phyloP scores from a whole-genome alignment of 1,139 yeast species.

The Candida albicans region DNA sequence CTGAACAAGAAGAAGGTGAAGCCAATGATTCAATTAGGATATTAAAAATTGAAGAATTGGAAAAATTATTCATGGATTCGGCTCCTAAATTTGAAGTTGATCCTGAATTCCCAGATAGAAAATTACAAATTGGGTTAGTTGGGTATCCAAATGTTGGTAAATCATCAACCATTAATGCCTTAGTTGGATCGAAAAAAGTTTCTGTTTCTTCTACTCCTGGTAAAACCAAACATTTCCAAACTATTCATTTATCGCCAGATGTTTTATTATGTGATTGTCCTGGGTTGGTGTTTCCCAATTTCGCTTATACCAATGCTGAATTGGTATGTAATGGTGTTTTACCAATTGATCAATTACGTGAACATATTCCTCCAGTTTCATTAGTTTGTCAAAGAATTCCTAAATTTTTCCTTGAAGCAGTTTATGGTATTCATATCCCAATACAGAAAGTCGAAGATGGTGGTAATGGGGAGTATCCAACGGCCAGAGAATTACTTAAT shows the following conservation, averaged over 20 bases:
- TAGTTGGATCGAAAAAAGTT: slow-evolving; percentile 94
- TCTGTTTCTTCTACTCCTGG: slow-evolving; percentile 99
- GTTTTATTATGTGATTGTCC: slow-evolving; percentile 97
- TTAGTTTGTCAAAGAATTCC: slow-evolving; percentile 89
- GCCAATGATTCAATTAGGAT: slow-evolving; percentile 50
- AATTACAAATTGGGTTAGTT: slow-evolving; percentile 88
- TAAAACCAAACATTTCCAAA: slow-evolving; percentile 98
- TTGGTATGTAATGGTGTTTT: slow-evolving; percentile 96
- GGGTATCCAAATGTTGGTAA: slow-evolving; percentile 98
- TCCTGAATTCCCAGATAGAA: slow-evolving; percentile 58
- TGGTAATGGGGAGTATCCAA: slow-evolving; percentile 78
- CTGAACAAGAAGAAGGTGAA: slow-evolving; percentile 18
- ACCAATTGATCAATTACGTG: slow-evolving; percentile 96
- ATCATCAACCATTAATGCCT: slow-evolving; percentile 92
- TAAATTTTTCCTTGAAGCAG: slow-evolving; percentile 82
- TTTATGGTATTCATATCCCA: slow-evolving; percentile 88
- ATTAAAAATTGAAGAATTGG: slow-evolving; percentile 80
- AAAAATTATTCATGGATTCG: slow-evolving; percentile 70
- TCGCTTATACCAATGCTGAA: slow-evolving; percentile 95
- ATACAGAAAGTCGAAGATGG: slow-evolving; percentile 79
- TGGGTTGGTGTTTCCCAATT: slow-evolving; percentile 97
- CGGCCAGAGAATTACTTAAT: slow-evolving; percentile 83
- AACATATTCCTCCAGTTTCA: slow-evolving; percentile 87
- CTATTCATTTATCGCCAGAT: slow-evolving; percentile 79
- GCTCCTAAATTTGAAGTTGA: slow-evolving; percentile 68